Percentiles rank a stretch among this genome's conserved stretches.
These are phyloP conservation scores for Angomonas ambiguus DNA, from an alignment of 208 protist genomes.

Conservation along the genomic window DNA sequence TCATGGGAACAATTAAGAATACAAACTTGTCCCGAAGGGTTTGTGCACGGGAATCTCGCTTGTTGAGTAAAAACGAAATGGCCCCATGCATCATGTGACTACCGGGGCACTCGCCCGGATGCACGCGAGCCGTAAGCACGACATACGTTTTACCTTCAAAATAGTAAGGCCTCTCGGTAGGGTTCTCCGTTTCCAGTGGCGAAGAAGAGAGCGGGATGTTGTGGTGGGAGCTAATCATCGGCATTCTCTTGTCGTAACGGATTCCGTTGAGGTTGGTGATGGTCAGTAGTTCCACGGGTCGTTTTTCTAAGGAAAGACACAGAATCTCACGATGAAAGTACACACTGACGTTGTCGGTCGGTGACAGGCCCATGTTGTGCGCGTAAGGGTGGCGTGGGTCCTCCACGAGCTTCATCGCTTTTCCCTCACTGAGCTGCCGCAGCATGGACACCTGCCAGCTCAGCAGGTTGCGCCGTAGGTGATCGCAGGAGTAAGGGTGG, in stretches of 20 bases:
- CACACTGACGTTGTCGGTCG: constrained; percentile 19
- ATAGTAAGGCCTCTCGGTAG: constrained; percentile 45
- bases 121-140: constrained; percentile 87
- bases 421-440: neutral
- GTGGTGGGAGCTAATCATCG: constrained; percentile 35
- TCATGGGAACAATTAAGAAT: constrained; percentile 87
- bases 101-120: constrained; percentile 90
- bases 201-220: constrained; percentile 67
- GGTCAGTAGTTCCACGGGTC: constrained; percentile 84
- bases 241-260: constrained; percentile 17
- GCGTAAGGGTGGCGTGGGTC: neutral
- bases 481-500: constrained; percentile 87
- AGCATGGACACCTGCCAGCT: constrained; percentile 44
- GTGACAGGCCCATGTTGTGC: neutral
- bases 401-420: neutral
- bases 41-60: constrained; percentile 57
- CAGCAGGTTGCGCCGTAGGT: constrained; percentile 56
- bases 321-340: constrained; percentile 88
- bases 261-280: constrained; percentile 71
- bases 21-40: constrained; percentile 86
- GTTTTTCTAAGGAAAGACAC: constrained; percentile 73
- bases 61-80: constrained; percentile 83
- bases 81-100: constrained; percentile 93
- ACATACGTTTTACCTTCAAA: constrained; percentile 73
- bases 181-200: constrained; percentile 4